Base-by-base conservation (phyloP, 345 rosid species). In the Theobroma cacao region DNA sequence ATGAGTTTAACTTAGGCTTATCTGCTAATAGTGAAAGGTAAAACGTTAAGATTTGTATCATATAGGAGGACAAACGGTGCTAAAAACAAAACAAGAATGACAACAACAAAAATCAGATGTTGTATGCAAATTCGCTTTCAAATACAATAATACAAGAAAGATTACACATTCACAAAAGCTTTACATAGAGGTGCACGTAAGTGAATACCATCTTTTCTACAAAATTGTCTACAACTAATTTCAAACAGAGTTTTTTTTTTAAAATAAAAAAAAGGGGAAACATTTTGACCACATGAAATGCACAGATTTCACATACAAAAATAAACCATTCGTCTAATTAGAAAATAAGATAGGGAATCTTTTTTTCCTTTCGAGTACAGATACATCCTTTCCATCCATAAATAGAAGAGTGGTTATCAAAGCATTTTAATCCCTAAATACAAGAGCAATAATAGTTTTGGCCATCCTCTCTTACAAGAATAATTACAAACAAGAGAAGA, bases 401-500 rank as follows among this genome's bases (percentile, higher is more conserved):
- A n/a, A 63, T 33, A 63, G 12, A 5, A 63, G 26, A 66, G 72
- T 40, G 38, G 48, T 41, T 40, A 3, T 41, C 33, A 43, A 41
- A 41, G 53, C 10, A 24, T 43, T 61, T 67, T 20, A 40, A 30
- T 17, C 58, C 17, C 59, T 70, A 70, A 68, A 68, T 6, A 48
- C 58, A 70, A 15, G 74, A 70, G 9, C 24, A 28, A 47, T 11
- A 48, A 48, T 47, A 47, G 40, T 28, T 48, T 24, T n/a, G 0
- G 12, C 31, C n/a, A 9, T 56, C 15, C 17, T 28, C 26, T 28
- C 26, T 70, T 47, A 47, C 7, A 28, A 31, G 56, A 40, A 24
- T 38, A 26, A 40, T 26, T 45, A 36, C 53, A 75, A 60, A 60
- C 60, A 69, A 15, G 3, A 75, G n/a, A 73, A 72, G 63, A 61